Percentiles rank a stretch among this genome's conserved stretches.
These are phyloP conservation scores for Ganoderma multipileum DNA, from an alignment of 1,284 basidiomycete genomes.

Conservation along the genomic window DNA sequence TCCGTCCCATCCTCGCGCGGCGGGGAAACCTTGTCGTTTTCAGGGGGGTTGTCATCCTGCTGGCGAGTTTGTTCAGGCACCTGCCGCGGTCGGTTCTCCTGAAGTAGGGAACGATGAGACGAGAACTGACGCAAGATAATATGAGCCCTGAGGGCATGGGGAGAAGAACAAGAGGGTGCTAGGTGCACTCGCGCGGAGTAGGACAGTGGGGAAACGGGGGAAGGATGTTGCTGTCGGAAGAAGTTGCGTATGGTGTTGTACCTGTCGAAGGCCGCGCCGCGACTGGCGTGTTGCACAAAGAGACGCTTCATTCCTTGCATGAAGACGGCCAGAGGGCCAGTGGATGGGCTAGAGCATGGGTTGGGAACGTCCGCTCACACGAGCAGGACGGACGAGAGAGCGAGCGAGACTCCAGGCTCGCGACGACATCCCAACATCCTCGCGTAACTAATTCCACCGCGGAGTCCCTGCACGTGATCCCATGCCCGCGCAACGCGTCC, in stretches of 20 bases:
- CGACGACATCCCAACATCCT: not conserved
- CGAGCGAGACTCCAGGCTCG: not conserved
- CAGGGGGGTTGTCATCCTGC: not conserved
- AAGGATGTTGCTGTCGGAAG: conserved; percentile 48
- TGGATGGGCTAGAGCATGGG: not conserved
- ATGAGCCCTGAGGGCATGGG: conserved; percentile 11
- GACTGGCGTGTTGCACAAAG: conserved; percentile 41
- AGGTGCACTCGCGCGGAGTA: conserved; percentile 4
- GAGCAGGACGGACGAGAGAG: conserved; percentile 14
- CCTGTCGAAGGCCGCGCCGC: conserved; percentile 50
- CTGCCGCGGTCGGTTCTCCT: conserved; percentile 1
- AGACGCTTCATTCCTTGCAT: conserved; percentile 26
- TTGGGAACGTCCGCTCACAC: conserved; percentile 16
- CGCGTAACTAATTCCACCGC: conserved; percentile 14
- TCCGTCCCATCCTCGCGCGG: conserved; percentile 25
- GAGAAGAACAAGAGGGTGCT: not conserved
- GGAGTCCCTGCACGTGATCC: conserved; percentile 20
- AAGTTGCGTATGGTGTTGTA: conserved; percentile 58
- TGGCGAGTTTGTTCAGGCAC: not conserved
- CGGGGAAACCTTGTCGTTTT: conserved; percentile 12
- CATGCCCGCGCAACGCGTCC: conserved; percentile 21
- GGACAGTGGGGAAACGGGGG: conserved; percentile 7
- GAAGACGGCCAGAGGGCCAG: not conserved
- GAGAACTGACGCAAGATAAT: conserved; percentile 19
- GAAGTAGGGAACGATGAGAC: not conserved